Evolutionary conservation across 345 rosid genomes (phyloP), one percentile per base, ranked within the genome.

Genomic region (Leavenworthia alabamica): DNA sequence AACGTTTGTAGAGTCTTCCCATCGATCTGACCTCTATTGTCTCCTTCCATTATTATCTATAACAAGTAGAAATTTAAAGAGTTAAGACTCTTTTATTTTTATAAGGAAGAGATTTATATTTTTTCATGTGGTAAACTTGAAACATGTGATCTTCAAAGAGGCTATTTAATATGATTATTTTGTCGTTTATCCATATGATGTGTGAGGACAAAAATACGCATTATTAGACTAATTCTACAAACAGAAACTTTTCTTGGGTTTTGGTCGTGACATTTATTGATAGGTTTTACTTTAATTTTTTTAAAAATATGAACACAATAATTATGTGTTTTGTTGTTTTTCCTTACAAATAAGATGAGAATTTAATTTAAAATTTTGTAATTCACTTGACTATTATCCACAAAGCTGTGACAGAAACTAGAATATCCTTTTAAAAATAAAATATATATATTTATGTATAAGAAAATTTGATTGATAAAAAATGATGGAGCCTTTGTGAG

Each of bases 1-100:
- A 85, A 88, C 41, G 79, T 79, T 78, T 85, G 88, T 72, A 83
- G 63, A 31, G 82, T 67, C 83, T 79, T 85, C 49, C 76, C 49
- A 40, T 88, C 86, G 23, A 85, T 58, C 60, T 80, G 78, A 56
- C 67, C 68, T 27, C 80, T 83, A 69, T 73, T 72, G 35, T 79
- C 89, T 19, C 84, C 89, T 56, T 83, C 91, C 91, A 85, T 87
- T 59, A 3, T 43, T 29, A 19, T 20, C 12, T 43, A 8, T 43
- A 8, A 12, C 3, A 36, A 35, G 5, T 36, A n/a, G 27, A 41
- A 17, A 45, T 22, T 33, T 3, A 19, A 19, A 32, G 27, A 3
- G 9, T n/a, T n/a, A 27, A 5, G 41, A 20, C 48, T 19, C 17
- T 14, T 2, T 13, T 49, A 1, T 27, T 3, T 51, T 2, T 29